Evolutionary conservation across 345 rosid genomes (phyloP).

Genomic region (Camelina neglecta): DNA sequence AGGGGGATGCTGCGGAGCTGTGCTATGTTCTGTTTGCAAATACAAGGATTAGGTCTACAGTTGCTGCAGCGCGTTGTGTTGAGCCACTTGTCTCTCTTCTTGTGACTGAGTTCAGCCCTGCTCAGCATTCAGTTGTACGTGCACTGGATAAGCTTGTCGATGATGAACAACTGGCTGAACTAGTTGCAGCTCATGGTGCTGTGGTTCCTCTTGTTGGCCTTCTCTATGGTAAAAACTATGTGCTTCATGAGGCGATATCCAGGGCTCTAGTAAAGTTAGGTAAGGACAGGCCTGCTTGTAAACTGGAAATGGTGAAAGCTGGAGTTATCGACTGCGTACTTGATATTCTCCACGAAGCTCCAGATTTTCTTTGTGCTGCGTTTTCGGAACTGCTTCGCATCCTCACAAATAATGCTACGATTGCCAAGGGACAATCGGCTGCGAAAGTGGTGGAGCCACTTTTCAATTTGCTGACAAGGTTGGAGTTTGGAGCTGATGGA

Average conservation of each 20-base stretch:
- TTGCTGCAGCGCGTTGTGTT: constrained; percentile 97
- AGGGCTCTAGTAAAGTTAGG: constrained; percentile 97
- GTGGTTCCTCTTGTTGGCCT: constrained; percentile 98
- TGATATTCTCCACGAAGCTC: constrained; percentile 91
- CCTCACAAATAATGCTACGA: constrained; percentile 92
- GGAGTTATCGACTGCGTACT: constrained; percentile 92
- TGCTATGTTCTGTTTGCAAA: constrained; percentile 95
- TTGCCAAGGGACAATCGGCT: constrained; percentile 94
- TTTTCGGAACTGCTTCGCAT: constrained; percentile 92
- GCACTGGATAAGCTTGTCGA: constrained; percentile 96
- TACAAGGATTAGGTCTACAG: constrained; percentile 89
- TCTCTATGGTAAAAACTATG: constrained; percentile 82
- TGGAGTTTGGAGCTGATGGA: constrained; percentile 92
- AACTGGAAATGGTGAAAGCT: constrained; percentile 98
- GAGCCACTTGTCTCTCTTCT: constrained; percentile 99
- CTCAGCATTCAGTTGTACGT: constrained; percentile 93
- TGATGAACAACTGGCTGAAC: constrained; percentile 98
- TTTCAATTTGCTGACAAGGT: constrained; percentile 69
- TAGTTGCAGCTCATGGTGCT: constrained; percentile 98
- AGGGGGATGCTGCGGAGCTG: constrained; percentile 98
- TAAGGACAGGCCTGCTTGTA: constrained; percentile 97
- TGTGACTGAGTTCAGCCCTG: constrained; percentile 84
- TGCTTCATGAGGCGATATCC: constrained; percentile 96
- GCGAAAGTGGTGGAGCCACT: constrained; percentile 96
- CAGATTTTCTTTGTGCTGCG: constrained; percentile 92